Evolutionary conservation across 768 basidiomycete species (phyloP).

Genomic region (Megacollybia marginata): DNA sequence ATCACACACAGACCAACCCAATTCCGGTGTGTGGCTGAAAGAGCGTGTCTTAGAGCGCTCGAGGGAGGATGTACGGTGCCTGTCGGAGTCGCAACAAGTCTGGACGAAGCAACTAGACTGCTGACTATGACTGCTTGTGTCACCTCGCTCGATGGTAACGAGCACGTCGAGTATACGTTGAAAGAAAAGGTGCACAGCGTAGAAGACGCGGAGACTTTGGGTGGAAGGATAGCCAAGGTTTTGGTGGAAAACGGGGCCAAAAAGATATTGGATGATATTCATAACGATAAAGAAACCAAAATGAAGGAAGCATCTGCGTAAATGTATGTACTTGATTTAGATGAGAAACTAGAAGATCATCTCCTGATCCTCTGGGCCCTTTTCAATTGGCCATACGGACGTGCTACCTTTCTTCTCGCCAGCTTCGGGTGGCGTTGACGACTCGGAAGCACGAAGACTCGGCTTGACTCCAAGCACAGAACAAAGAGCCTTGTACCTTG

Average conservation of each 20-base stretch:
- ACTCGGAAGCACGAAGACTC: conserved; percentile 25
- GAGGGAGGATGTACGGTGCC: conserved; percentile 98
- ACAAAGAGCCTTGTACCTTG: conserved; percentile 81
- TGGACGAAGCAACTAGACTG: conserved; percentile 28
- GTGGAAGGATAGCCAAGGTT: conserved; percentile 53
- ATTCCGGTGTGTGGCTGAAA: conserved; percentile 76
- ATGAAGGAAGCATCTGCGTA: conserved; percentile 23
- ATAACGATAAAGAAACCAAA: conserved; percentile 48
- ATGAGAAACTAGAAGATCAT: not conserved
- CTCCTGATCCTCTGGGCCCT: not conserved
- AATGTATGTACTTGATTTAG: no score
- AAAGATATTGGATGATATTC: conserved; percentile 79
- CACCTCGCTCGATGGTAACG: conserved; percentile 69
- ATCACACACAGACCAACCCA: conserved; percentile 74
- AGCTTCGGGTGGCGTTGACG: conserved; percentile 6
- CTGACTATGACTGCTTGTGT: conserved; percentile 76
- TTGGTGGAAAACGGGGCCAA: conserved; percentile 69
- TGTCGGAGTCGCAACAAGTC: conserved; percentile 67
- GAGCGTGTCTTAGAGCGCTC: conserved; percentile 79
- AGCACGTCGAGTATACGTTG: conserved; percentile 63
- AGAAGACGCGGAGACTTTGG: conserved; percentile 63
- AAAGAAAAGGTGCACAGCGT: conserved; percentile 40
- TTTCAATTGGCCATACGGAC: not conserved
- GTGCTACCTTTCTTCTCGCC: not conserved
- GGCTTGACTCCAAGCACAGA: conserved; percentile 64